phyloP scores from a whole-genome alignment of 2,329 filamentous ascomycete species.

The Ceratocystis ficicola region DNA sequence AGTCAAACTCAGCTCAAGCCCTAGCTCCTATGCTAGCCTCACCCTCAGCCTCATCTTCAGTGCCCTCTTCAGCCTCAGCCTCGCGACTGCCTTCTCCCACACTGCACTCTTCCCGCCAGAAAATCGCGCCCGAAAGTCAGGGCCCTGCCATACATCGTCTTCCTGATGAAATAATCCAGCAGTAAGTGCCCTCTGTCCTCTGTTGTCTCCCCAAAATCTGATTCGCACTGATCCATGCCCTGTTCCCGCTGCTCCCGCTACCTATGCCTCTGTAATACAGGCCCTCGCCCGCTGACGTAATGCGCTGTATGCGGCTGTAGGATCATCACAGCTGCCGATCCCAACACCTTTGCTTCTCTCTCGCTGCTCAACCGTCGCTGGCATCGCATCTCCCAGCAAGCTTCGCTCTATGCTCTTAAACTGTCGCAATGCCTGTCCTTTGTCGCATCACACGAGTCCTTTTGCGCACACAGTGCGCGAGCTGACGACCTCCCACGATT shows the following conservation, averaged over 20 bases:
- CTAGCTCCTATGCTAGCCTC: neutral
- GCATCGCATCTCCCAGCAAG: slow-evolving; percentile 50
- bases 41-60: neutral
- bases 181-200: slow-evolving; percentile 37
- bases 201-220: neutral
- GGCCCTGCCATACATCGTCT: slow-evolving; percentile 40
- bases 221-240: neutral
- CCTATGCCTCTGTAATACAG: neutral
- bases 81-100: neutral
- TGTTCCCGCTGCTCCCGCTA: neutral
- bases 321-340: slow-evolving; percentile 48
- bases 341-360: slow-evolving; percentile 55
- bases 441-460: slow-evolving; percentile 37
- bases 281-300: slow-evolving; percentile 11
- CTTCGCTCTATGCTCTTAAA: slow-evolving; percentile 51
- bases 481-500: slow-evolving; percentile 46
- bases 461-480: slow-evolving; percentile 30
- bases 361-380: slow-evolving; percentile 53
- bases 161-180: slow-evolving; percentile 57
- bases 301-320: slow-evolving; percentile 30
- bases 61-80: neutral
- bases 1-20: slow-evolving; percentile 1
- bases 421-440: slow-evolving; percentile 50
- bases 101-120: neutral
- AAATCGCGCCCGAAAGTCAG: neutral